A percentile compares a stretch with the other conserved stretches of the same genome.
These are phyloP conservation scores for Trypanosoma cruzi DNA, from an alignment of 208 protist species.

Conservation along the genomic window DNA sequence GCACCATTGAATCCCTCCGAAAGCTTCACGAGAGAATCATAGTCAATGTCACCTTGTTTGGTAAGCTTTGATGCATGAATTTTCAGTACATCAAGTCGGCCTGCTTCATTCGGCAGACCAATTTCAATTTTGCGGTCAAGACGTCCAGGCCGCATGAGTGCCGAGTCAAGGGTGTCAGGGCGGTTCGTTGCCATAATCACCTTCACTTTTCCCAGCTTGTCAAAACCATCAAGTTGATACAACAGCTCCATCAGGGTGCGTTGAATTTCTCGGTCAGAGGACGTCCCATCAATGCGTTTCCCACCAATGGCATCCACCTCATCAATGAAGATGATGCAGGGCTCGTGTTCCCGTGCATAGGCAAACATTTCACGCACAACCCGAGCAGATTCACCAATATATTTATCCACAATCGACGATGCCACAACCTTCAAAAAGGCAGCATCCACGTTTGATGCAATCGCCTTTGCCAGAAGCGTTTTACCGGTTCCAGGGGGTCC, in stretches of 20 bases:
- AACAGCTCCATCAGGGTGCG: constrained; percentile 99
- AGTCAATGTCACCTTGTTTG: constrained; percentile 99
- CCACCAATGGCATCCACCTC: constrained; percentile 99
- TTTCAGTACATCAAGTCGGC: constrained; percentile 97
- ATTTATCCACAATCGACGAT: constrained; percentile 99
- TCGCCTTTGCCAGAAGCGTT: constrained; percentile 98
- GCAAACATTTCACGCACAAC: constrained; percentile 99
- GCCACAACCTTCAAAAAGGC: constrained; percentile 99
- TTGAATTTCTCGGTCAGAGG: constrained; percentile 99
- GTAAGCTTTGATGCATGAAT: constrained; percentile 97
- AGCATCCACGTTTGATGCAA: constrained; percentile 98
- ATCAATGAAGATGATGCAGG: constrained; percentile 99
- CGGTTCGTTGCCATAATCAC: constrained; percentile 99
- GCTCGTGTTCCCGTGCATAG: constrained; percentile 97
- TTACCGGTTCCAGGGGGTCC: constrained; percentile 97
- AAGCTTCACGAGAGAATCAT: constrained; percentile 98
- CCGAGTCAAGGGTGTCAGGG: constrained; percentile 96
- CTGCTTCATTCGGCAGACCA: constrained; percentile 98
- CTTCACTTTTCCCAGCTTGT: constrained; percentile 98
- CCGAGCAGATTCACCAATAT: constrained; percentile 99
- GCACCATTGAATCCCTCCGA: constrained; percentile 99
- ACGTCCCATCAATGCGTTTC: constrained; percentile 98
- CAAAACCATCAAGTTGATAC: constrained; percentile 99
- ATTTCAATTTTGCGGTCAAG: constrained; percentile 99
- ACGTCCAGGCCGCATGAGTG: constrained; percentile 97